A percentile compares a stretch with the other conserved stretches of the same genome.
Evolutionary conservation across 345 rosid species (phyloP).

Genomic region (Odontarrhena argentea): DNA sequence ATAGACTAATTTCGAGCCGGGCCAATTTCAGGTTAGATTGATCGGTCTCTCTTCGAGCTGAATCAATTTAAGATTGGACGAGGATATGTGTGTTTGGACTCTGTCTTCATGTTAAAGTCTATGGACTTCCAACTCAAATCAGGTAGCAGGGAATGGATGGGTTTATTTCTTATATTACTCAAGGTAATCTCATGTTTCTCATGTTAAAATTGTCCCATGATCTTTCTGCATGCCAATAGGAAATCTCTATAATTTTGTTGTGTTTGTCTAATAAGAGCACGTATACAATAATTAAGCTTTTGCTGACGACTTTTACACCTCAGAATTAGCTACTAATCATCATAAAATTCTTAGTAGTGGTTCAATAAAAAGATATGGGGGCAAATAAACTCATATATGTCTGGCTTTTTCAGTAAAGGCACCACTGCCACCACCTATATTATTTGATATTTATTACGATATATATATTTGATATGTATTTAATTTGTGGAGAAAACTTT

Average conservation of each 20-base stretch:
- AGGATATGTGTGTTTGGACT: no score
- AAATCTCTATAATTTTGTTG: neutral
- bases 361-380: slow-evolving; percentile 14
- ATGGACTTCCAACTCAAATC: no score
- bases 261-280: neutral
- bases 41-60: no score
- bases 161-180: no score
- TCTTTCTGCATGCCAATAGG: neutral
- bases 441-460: neutral
- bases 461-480: neutral
- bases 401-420: neutral
- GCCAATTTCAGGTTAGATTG: no score
- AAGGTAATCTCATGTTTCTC: no score
- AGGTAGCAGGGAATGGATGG: no score
- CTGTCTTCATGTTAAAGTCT: no score
- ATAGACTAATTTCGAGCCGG: no score
- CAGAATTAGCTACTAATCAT: slow-evolving; percentile 20
- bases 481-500: slow-evolving; percentile 10
- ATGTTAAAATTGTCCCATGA: no score
- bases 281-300: slow-evolving; percentile 6
- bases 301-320: slow-evolving; percentile 2
- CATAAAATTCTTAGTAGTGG: slow-evolving; percentile 21
- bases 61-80: no score
- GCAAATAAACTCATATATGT: neutral
- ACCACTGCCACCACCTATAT: slow-evolving; percentile 10